Evolutionary conservation across 140 eudicot genomes (phyloP).

Genomic region (Stevia rebaudiana): DNA sequence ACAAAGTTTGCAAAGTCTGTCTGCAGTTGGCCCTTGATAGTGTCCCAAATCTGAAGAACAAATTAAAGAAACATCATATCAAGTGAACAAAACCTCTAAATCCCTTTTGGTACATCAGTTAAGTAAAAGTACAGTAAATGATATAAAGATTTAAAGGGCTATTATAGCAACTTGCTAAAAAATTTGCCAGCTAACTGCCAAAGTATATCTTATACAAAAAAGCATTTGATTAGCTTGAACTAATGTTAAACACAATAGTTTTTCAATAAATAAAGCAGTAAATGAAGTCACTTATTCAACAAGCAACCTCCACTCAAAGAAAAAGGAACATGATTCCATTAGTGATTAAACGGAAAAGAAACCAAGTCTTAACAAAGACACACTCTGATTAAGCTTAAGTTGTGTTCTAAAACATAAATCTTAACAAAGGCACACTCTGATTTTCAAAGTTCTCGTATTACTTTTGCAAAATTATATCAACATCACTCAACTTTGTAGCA

Average conservation of each 20-base stretch:
- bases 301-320: background rate
- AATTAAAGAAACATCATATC: conserved; percentile 13
- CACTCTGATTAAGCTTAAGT: background rate
- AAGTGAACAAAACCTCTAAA: background rate
- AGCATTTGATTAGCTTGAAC: background rate
- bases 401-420: background rate
- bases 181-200: background rate
- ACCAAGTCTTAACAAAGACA: background rate
- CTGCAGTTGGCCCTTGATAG: conserved; percentile 79
- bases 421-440: background rate
- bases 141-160: background rate
- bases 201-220: background rate
- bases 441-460: background rate
- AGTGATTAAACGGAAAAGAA: background rate
- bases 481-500: background rate
- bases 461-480: background rate
- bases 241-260: background rate
- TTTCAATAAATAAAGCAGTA: background rate
- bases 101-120: background rate
- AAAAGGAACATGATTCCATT: background rate
- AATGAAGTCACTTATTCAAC: background rate
- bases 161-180: background rate
- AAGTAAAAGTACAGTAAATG: background rate
- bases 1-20: conserved; percentile 72
- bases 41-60: conserved; percentile 82